These are phyloP conservation scores for Eurotiales sp. DNA, from an alignment of 2,329 filamentous ascomycete genomes.

Conservation along the genomic window DNA sequence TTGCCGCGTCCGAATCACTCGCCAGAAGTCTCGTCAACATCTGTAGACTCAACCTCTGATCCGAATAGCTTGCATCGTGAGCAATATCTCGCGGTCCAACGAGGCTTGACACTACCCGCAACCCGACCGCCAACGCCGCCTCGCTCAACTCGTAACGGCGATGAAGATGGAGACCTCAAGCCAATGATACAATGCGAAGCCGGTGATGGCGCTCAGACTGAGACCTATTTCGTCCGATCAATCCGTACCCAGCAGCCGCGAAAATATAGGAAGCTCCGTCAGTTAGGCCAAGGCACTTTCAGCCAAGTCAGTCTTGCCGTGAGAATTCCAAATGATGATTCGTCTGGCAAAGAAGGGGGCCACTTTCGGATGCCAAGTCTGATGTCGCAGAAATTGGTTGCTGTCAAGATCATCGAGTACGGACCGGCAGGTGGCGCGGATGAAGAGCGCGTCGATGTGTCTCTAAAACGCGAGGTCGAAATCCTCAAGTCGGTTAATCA, in stretches of 20 bases:
- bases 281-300: slow-evolving; percentile 90
- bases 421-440: slow-evolving; percentile 90
- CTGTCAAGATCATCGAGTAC: slow-evolving; percentile 93
- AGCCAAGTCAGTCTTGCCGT: slow-evolving; percentile 91
- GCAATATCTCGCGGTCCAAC: slow-evolving; percentile 71
- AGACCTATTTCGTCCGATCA: slow-evolving; percentile 68
- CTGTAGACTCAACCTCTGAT: slow-evolving; percentile 42
- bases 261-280: slow-evolving; percentile 73
- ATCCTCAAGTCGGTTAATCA: slow-evolving; percentile 86
- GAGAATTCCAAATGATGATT: slow-evolving; percentile 59
- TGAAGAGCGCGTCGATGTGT: slow-evolving; percentile 88
- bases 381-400: slow-evolving; percentile 71
- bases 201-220: slow-evolving; percentile 31
- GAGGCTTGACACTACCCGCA: slow-evolving; percentile 63
- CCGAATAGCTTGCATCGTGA: slow-evolving; percentile 63
- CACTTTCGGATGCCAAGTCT: slow-evolving; percentile 13
- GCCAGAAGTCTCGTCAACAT: slow-evolving; percentile 43
- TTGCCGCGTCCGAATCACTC: slow-evolving; percentile 59
- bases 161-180: slow-evolving; percentile 50
- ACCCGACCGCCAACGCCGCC: slow-evolving; percentile 73
- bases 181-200: slow-evolving; percentile 24
- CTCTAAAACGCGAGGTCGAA: slow-evolving; percentile 88
- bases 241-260: slow-evolving; percentile 66
- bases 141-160: slow-evolving; percentile 62
- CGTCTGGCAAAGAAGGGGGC: slow-evolving; percentile 32